Evolutionary conservation across 805 yeast species (phyloP), one percentile per base, ranked within the genome.

Genomic region (Naumovozyma castellii): DNA sequence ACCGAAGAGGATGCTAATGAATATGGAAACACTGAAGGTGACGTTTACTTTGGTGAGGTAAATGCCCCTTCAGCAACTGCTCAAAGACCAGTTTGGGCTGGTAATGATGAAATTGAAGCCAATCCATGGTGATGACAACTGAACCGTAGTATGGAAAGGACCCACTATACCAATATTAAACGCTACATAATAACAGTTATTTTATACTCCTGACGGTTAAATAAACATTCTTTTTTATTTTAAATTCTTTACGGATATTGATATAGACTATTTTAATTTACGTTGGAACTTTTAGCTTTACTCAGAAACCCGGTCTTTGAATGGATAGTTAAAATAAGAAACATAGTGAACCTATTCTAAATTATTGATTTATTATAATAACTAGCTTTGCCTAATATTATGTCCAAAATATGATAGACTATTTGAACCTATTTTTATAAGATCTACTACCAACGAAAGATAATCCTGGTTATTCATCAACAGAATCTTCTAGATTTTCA

Each of bases 71-170:
- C 81, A 3, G 47, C 54, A 6, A 45, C 54, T 14, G 57, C 47
- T 2, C 49, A 52, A 14, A 48, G 46, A 22, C 57, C 56, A 8
- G 56, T 68, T 2, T 72, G 78, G 76, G 68, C 77, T 53, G 73
- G 68, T 3, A 61, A 55, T 14, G 70, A 68, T 16, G 77, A 72
- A n/a, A 68, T 73, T 14, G 80, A 75, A 37, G 62, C 64, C 3
- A 82, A 82, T 51, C 92, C 88, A 3, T 82, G 92, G 92, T 61
- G 43, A 46, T 33, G n/a, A n/a, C n/a, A 27, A 27, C 6, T 6
- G 10, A 22, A 6, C 27, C 27, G 27, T 22, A 10, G 27, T 22
- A 22, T 6, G 27, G 10, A 6, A 10, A 6, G 27, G 6, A 22
- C 27, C 27, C 27, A 22, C 6, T 22, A 6, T 22, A n/a, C 10